Evolutionary conservation across 768 basidiomycete species (phyloP), one percentile per base, ranked within the genome.

Genomic region (Boletus vermiculosoides): DNA sequence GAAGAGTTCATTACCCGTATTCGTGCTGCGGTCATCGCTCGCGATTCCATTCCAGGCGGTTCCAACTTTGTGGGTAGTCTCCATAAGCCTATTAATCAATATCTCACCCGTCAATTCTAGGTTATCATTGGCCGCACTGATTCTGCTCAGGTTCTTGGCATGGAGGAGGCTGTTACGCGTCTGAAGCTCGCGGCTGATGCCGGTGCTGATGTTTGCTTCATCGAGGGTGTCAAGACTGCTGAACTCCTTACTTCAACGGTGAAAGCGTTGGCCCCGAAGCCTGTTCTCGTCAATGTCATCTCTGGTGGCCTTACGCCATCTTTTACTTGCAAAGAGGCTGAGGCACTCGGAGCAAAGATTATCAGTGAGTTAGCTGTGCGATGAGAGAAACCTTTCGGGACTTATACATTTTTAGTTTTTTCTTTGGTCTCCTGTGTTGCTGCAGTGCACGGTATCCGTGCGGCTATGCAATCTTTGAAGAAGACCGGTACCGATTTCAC

Each of bases 201-300:
- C 11, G 88, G 88, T 31, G 88, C 88, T 0, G 88, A 91, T 64
- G 87, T 88, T 13, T 90, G 87, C 70, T 92, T 91, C 72, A 89
- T 90, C 36, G 88, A 90, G 68, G 88, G 89, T 41, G 87, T 90
- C 30, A 83, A 83, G 69, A 86, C 82, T 2, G 78, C 83, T 45
- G 83, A 87, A 45, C 80, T 87, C 23, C 77, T 90, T 16, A 76
- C 80, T 54, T 75, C 75, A 1, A 88, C 88, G 11, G 84, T 91
- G 45, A 78, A 78, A 23, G 86, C 84, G 3, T 72, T 91, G 30
- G 81, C 84, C 6, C 88, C 88, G 5, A 89, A 86, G 62, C 88
- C 88, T 1, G 87, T 88, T 37, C 85, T 90, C 33, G 87, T 90
- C 41, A 90, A 90, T 58, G 88, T 90, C 20, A 89, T 90, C 58